A percentile compares a stretch with the other conserved stretches of the same genome.
Conservation (phyloP, 768 basidiomycete genomes). For the Amyloporia xantha region DNA sequence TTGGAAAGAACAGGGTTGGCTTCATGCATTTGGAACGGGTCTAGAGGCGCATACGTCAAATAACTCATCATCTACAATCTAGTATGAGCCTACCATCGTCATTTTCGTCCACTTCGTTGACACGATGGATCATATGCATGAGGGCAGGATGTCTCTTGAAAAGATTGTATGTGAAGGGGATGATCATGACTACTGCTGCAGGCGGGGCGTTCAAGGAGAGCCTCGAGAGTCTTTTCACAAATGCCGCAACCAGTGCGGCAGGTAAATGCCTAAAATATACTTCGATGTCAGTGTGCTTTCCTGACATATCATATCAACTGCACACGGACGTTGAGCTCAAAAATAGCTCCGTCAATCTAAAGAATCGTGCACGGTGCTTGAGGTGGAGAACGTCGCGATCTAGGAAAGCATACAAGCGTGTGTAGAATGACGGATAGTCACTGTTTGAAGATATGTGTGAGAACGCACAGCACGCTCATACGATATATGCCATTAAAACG, state of each 20-base stretch:
- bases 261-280: constrained; percentile 69
- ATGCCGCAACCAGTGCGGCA: constrained; percentile 86
- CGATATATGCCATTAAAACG: constrained; percentile 26
- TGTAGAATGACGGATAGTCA: constrained; percentile 95
- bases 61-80: too few relatives aligned
- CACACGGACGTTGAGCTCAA: constrained; percentile 78
- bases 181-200: constrained; percentile 81
- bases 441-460: constrained; percentile 33
- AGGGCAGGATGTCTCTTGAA: constrained; percentile 87
- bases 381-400: constrained; percentile 85
- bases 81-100: constrained; percentile 17
- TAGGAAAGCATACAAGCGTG: constrained; percentile 82
- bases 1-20: constrained; percentile 67
- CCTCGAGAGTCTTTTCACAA: constrained; percentile 85
- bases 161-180: constrained; percentile 93
- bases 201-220: constrained; percentile 84
- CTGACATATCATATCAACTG: too few relatives aligned
- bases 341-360: constrained; percentile 87
- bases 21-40: constrained; percentile 67
- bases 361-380: constrained; percentile 91
- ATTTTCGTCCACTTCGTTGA: constrained; percentile 23
- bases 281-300: too few relatives aligned
- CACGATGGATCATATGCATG: constrained; percentile 89
- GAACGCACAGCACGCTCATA: neutral
- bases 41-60: too few relatives aligned